These are phyloP conservation scores for Aspergillus sp. DNA, from an alignment of 2,329 filamentous ascomycete genomes.

Conservation along the genomic window DNA sequence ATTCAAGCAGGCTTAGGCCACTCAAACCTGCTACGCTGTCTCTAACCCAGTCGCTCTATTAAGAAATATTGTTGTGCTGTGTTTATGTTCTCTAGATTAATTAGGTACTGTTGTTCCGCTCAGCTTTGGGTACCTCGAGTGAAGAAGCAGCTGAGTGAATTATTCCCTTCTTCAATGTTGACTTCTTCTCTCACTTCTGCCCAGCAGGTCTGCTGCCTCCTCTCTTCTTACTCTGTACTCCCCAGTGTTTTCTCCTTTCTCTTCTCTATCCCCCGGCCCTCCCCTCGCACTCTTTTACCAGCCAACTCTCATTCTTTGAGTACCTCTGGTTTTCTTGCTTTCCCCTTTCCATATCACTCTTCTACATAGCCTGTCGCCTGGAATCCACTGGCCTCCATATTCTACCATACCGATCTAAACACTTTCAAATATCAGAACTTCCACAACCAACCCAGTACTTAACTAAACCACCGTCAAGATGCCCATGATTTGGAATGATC, in stretches of 20 bases:
- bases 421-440: not conserved
- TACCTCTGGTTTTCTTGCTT: not conserved
- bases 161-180: not conserved
- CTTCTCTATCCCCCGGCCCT: not conserved
- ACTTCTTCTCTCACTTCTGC: not conserved
- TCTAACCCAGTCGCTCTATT: not conserved
- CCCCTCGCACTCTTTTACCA: not conserved
- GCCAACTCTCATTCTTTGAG: not conserved
- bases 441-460: not conserved
- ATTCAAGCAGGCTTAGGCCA: conserved; percentile 9
- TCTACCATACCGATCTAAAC: not conserved
- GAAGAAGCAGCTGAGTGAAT: not conserved
- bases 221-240: not conserved
- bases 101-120: not conserved
- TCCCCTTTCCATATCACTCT: not conserved
- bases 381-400: not conserved
- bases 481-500: conserved; percentile 28
- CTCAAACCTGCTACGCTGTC: not conserved
- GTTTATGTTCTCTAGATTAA: not conserved
- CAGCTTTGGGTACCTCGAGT: not conserved
- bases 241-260: not conserved
- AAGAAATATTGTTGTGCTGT: not conserved
- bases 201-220: not conserved
- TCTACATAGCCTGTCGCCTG: too few species aligned
- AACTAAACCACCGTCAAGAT: conserved; percentile 16